phyloP scores from a whole-genome alignment of 768 basidiomycete genomes.

The Artomyces pyxidatus region DNA sequence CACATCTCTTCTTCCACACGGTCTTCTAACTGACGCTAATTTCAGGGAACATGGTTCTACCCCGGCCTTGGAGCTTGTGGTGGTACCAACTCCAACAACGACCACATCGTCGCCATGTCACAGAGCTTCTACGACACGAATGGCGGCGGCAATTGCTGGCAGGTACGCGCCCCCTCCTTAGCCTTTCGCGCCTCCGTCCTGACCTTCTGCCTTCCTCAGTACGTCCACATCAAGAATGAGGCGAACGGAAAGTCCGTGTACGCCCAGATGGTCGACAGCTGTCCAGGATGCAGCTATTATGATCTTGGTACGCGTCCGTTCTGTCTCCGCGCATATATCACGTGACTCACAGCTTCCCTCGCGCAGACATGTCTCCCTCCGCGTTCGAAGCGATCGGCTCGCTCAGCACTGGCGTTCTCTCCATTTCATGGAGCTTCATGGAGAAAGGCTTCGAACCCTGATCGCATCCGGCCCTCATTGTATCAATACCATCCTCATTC shows the following conservation, averaged over 20 bases:
- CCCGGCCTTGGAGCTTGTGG: slow-evolving; percentile 15
- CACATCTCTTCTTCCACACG: neutral
- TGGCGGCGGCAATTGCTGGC: slow-evolving; percentile 5
- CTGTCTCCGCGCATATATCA: neutral
- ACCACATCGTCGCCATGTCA: slow-evolving; percentile 11
- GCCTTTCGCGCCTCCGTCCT: neutral
- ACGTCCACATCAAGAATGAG: neutral
- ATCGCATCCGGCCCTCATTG: neutral
- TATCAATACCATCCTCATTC: neutral
- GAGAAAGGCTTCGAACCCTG: neutral
- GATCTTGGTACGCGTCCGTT: slow-evolving; percentile 11
- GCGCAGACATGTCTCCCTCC: slow-evolving; percentile 13
- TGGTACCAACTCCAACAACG: neutral
- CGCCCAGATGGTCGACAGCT: slow-evolving; percentile 10
- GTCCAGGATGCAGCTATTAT: slow-evolving; percentile 4
- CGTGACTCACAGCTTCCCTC: neutral
- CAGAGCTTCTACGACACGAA: slow-evolving; percentile 4
- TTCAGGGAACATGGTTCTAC: slow-evolving; percentile 11
- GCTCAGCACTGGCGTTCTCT: slow-evolving; percentile 1
- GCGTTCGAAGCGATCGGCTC: slow-evolving; percentile 1
- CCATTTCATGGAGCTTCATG: slow-evolving; percentile 2
- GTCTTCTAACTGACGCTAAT: neutral
- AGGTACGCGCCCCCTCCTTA: neutral
- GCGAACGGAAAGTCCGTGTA: slow-evolving; percentile 7
- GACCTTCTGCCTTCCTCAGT: neutral